A percentile compares a stretch with the other conserved stretches of the same genome.
phyloP scores from a whole-genome alignment of 164 flowering plant species.

The Akebia trifoliata region DNA sequence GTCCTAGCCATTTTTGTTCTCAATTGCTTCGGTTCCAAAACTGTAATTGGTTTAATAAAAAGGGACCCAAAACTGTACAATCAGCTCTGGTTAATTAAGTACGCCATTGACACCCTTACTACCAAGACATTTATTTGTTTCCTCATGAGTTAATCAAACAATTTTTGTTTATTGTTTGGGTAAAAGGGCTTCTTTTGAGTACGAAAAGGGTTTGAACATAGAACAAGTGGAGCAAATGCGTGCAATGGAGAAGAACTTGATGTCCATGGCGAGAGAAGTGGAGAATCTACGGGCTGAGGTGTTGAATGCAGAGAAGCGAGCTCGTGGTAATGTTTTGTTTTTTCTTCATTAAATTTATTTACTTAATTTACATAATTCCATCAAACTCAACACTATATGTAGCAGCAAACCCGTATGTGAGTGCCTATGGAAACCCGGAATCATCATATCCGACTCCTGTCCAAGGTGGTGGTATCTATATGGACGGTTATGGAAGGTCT shows the following conservation, averaged over 20 bases:
- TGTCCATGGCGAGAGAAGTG: conserved; percentile 62
- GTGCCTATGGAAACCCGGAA: conserved; percentile 26
- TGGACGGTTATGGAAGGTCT: conserved; percentile 36
- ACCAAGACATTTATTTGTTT: too few relatives aligned
- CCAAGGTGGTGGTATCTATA: conserved; percentile 25
- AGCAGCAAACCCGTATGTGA: conserved; percentile 34
- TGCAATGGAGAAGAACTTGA: conserved; percentile 61
- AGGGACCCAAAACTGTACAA: too few relatives aligned
- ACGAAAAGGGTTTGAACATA: conserved; percentile 59
- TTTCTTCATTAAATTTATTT: neutral
- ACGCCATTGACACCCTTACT: too few relatives aligned
- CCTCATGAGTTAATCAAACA: neutral
- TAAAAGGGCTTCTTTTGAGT: conserved; percentile 57
- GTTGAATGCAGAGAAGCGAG: conserved; percentile 50
- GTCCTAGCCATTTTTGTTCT: too few relatives aligned
- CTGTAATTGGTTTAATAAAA: too few relatives aligned
- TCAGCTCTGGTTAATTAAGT: too few relatives aligned
- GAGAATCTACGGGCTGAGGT: conserved; percentile 58
- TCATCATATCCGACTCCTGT: conserved; percentile 28
- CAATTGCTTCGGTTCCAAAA: too few relatives aligned
- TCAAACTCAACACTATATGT: neutral
- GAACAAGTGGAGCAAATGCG: conserved; percentile 66
- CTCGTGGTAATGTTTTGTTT: conserved; percentile 36
- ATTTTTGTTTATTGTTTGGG: conserved; percentile 5
- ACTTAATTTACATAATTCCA: neutral